Conservation (phyloP, 202 grass and related monocot species). For the Schoenoplectus triqueter region DNA sequence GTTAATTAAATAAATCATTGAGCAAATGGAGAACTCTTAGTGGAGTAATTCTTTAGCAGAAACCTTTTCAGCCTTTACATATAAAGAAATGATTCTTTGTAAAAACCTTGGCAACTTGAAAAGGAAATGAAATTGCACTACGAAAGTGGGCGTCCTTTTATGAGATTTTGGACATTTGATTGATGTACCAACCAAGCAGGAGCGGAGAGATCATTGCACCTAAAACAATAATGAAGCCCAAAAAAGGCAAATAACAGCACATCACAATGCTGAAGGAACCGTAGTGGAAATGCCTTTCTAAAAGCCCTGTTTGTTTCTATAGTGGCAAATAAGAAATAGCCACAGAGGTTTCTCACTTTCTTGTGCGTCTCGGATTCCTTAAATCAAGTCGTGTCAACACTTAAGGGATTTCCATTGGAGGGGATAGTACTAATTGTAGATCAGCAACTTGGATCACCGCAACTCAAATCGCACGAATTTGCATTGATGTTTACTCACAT, state of each 20-base stretch:
- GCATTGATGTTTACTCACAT: neutral
- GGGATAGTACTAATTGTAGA: constrained; percentile 13
- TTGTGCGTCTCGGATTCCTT: constrained; percentile 29
- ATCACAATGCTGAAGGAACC: constrained; percentile 2
- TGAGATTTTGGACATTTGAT: constrained; percentile 25
- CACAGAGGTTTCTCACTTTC: neutral
- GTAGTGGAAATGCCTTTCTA: constrained; percentile 24
- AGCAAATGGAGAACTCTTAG: constrained; percentile 16
- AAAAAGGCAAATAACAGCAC: neutral
- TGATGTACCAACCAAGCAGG: constrained; percentile 37
- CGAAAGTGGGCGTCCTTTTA: constrained; percentile 39
- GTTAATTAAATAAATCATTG: neutral
- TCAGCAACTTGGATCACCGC: neutral
- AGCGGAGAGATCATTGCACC: constrained; percentile 21
- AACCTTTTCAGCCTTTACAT: neutral
- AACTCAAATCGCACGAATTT: constrained; percentile 3
- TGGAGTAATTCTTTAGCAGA: constrained; percentile 6
- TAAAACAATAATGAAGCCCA: constrained; percentile 32
- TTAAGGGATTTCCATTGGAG: constrained; percentile 19
- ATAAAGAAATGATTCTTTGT: constrained; percentile 16
- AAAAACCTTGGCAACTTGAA: constrained; percentile 21
- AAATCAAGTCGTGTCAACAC: constrained; percentile 41
- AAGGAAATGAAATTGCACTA: constrained; percentile 39
- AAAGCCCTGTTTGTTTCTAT: constrained; percentile 31
- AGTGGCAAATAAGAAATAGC: neutral